These are phyloP conservation scores for Apiospora koreana DNA, from an alignment of 2,329 filamentous ascomycete species.

Conservation along the genomic window DNA sequence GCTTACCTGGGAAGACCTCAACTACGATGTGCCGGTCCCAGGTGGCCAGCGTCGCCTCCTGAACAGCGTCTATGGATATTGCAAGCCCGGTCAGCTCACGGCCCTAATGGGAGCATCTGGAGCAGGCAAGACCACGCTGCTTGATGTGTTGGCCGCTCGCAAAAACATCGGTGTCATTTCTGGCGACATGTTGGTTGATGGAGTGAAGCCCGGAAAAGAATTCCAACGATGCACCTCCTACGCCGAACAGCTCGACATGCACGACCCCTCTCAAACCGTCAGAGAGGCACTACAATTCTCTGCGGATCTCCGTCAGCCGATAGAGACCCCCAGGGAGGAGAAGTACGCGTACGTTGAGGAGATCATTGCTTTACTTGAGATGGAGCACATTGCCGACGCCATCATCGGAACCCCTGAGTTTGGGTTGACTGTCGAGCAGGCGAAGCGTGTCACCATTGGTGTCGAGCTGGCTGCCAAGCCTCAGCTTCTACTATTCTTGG, in stretches of 20 bases:
- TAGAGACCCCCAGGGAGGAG: constrained; percentile 52
- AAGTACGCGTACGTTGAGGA: constrained; percentile 63
- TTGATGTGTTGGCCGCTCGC: constrained; percentile 70
- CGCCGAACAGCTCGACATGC: constrained; percentile 63
- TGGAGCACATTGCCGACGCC: constrained; percentile 59
- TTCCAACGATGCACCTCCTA: constrained; percentile 65
- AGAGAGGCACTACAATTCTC: constrained; percentile 66
- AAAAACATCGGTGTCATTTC: constrained; percentile 63
- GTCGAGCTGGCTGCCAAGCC: constrained; percentile 87
- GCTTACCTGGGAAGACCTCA: constrained; percentile 86
- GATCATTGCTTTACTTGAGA: constrained; percentile 59
- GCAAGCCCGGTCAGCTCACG: constrained; percentile 75
- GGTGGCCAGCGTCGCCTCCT: constrained; percentile 58
- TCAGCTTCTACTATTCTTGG: constrained; percentile 73
- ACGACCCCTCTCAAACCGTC: constrained; percentile 63
- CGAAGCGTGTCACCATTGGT: constrained; percentile 83
- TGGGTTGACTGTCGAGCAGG: constrained; percentile 67
- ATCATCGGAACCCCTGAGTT: constrained; percentile 64
- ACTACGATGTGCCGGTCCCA: constrained; percentile 69
- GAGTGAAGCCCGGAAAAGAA: constrained; percentile 55
- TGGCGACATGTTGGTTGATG: constrained; percentile 60
- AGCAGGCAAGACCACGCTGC: constrained; percentile 84
- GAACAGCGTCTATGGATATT: constrained; percentile 64
- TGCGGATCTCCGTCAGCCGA: constrained; percentile 60
- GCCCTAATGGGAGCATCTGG: constrained; percentile 82